Evolutionary conservation across 2,329 filamentous ascomycete genomes (phyloP), one percentile per base, ranked within the genome.

Genomic region (Tolypocladium amazonense): DNA sequence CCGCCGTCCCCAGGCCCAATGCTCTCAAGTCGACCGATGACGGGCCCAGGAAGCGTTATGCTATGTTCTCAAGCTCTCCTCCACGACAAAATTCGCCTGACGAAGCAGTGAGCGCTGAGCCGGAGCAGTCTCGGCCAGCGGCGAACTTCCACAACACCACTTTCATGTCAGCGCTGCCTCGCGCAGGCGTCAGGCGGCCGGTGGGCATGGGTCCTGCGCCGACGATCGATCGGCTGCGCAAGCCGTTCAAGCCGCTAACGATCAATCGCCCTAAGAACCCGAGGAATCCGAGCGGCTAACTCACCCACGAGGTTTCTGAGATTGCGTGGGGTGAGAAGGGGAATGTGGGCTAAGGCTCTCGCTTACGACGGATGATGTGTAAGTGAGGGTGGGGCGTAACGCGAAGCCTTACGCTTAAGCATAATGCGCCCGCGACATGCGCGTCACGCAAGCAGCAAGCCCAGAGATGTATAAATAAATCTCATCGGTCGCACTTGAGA

Each of bases 11-110:
- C 25, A 74, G 71, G 33, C 76, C 75, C n/a, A 70, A 65, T 60
- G 41, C 65, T 63, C 57, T 47, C 12, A 60, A 66, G 56, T 63
- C 65, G 43, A 65, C 70, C 8, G 64, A 68, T 2, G 64, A 63
- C 4, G 67, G 63, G 11, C 69, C 71, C 2, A 72, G 70, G 59
- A 79, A 78, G 57, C 72, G 73, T 9, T 88, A 89, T 64, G 69
- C 76, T 0, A 80, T 78, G 62, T 84, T 86, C 66, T 85, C 82
- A 0, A 86, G 83, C 70, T 83, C 83, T 23, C 82, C 83, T 4
- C 69, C 74, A 3, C 67, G 69, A n/a, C 68, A 69, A 2, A 38
- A 62, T 4, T 66, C 66, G 7, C 64, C 65, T 4, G 62, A 65
- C 23, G 61, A 63, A 20, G 56, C 62, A 7, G 66, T 63, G 1